Evolutionary conservation across 768 basidiomycete genomes (phyloP), one percentile per base, ranked within the genome.

Genomic region (Scleroderma citrinum): DNA sequence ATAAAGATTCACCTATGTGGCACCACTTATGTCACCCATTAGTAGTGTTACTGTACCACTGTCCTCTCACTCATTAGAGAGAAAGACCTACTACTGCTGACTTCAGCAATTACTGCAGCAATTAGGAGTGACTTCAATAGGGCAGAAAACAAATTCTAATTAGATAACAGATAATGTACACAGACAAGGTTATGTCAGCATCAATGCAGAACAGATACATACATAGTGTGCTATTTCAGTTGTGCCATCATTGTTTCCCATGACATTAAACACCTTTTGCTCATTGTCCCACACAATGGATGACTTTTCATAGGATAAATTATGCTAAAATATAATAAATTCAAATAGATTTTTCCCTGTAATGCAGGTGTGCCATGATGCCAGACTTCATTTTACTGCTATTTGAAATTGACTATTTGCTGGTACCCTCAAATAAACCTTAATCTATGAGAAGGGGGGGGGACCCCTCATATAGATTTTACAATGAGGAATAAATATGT

Each of bases 401-500:
- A 17, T 16, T 37, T 37, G 7, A 37, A 7, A 16, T 17, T 16
- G 31, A 32, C n/a, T n/a, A n/a, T n/a, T n/a, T n/a, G n/a, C n/a
- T n/a, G n/a, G n/a, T 20, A 44, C 43, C 43, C 43, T 44, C 29
- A 29, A 44, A 44, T 44, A 44, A 44, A 44, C 43, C 43, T 44
- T 44, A 44, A 44, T 44, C 43, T 44, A n/a, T 44, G 30, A 30
- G 42, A 24, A 29, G 43, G 43, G 43, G 29, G 11, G 26, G 1
- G 29, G 30, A 24, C 43, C 43, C 43, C 43, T 44, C 19, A 29
- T 31, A 44, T 44, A 44, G 43, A 44, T 17, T 32, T 44, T 34
- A 4, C 8, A 29, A 29, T 29, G 26, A 29, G 26, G 8, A 29
- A 31, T 31, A 44, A 44, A 44, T 4, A 8, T 29, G 31, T 17